Evolutionary conservation across 1,284 basidiomycete genomes (phyloP).

Genomic region (Puccinia horiana): DNA sequence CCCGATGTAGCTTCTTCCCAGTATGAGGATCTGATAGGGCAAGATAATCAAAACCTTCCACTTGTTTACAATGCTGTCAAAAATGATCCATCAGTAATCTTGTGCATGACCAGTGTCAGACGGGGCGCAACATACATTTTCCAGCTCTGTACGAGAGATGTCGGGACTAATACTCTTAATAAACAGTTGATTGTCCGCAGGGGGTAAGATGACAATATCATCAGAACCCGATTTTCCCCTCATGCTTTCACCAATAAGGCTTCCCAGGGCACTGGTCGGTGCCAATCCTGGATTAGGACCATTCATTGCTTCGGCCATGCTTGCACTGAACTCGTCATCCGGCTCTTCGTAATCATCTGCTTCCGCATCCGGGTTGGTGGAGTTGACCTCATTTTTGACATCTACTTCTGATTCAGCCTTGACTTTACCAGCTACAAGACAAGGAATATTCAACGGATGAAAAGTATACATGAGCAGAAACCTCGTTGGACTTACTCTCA

Average conservation of each 20-base stretch:
- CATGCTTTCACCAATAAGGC: constrained; percentile 48
- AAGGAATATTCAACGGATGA: background rate
- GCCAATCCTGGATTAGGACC: constrained; percentile 2
- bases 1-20: constrained; percentile 84
- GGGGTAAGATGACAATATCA: constrained; percentile 66
- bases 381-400: constrained; percentile 24
- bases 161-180: constrained; percentile 89
- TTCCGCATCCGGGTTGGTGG: constrained; percentile 10
- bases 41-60: constrained; percentile 66
- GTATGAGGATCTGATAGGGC: constrained; percentile 84
- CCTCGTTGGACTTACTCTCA: constrained; percentile 1
- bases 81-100: background rate
- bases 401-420: constrained; percentile 22
- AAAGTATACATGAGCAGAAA: background rate
- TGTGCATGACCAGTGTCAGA: constrained; percentile 58
- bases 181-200: constrained; percentile 84
- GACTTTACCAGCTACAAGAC: constrained; percentile 4
- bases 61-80: constrained; percentile 57
- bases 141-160: constrained; percentile 79
- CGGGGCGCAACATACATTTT: constrained; percentile 68
- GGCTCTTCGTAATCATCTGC: constrained; percentile 33
- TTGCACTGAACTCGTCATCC: constrained; percentile 36
- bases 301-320: constrained; percentile 27
- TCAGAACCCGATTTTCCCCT: constrained; percentile 50
- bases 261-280: constrained; percentile 36